Evolutionary conservation across 495 filamentous ascomycete species (phyloP).

Genomic region (Penicillium salamii): DNA sequence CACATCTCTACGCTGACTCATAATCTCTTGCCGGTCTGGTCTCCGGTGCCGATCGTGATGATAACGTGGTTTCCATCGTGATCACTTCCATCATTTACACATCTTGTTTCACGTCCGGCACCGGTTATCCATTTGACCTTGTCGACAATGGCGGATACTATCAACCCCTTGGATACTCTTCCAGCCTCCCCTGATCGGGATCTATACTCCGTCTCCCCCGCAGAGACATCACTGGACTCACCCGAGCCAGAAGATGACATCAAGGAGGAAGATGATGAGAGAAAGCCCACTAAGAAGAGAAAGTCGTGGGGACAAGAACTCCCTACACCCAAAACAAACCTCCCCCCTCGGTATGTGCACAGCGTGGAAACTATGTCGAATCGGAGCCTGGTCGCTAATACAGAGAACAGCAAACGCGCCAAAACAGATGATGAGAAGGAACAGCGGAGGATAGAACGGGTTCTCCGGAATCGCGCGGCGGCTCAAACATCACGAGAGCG

Average conservation of each 20-base stretch:
- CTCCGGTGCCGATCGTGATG: constrained; percentile 35
- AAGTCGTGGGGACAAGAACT: constrained; percentile 99
- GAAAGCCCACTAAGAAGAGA: constrained; percentile 88
- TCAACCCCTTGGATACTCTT: constrained; percentile 35
- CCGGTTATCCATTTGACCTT: constrained; percentile 15
- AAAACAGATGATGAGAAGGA: constrained; percentile 99
- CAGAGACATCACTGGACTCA: constrained; percentile 43
- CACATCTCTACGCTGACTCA: constrained; percentile 23
- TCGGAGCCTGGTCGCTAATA: too few species aligned
- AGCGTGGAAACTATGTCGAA: too few species aligned
- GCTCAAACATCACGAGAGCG: constrained; percentile 95
- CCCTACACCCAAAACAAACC: constrained; percentile 92
- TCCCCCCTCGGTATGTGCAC: constrained; percentile 83
- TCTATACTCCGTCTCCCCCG: constrained; percentile 49
- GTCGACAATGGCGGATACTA: constrained; percentile 36
- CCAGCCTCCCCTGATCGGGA: constrained; percentile 31
- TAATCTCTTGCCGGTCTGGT: constrained; percentile 8
- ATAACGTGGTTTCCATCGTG: constrained; percentile 38
- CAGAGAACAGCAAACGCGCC: constrained; percentile 96
- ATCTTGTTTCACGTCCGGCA: constrained; percentile 16
- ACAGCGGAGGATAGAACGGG: constrained; percentile 94
- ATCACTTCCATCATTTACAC: too few species aligned
- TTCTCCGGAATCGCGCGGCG: constrained; percentile 91
- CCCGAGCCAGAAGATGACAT: constrained; percentile 22
- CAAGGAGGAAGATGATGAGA: constrained; percentile 51